These are phyloP conservation scores for Gynochthodes officinalis DNA, from an alignment of 257 asterid genomes.

Conservation along the genomic window DNA sequence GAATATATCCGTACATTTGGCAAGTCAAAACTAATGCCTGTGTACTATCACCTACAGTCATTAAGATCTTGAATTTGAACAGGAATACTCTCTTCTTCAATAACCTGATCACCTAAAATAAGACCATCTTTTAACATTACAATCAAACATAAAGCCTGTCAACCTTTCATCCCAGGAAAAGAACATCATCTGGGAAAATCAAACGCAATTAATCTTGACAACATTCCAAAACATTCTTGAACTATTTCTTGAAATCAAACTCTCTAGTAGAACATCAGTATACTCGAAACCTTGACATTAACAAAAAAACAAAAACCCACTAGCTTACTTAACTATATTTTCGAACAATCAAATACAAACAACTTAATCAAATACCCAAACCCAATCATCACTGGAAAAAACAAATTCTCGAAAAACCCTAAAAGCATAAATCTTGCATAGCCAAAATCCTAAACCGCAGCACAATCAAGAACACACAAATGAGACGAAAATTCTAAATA, in stretches of 20 bases:
- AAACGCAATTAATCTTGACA: too few species aligned
- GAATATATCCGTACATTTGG: too few species aligned
- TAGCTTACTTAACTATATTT: background rate
- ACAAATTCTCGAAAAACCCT: constrained; percentile 3
- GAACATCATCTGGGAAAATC: background rate
- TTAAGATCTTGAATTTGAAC: background rate
- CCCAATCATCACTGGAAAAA: background rate
- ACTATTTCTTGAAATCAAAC: background rate
- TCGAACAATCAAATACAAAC: background rate
- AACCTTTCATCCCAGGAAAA: background rate
- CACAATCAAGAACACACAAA: background rate
- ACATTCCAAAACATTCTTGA: background rate
- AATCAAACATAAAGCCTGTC: background rate
- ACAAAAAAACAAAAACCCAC: background rate
- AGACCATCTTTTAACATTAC: background rate
- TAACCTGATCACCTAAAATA: background rate
- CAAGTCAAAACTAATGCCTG: background rate
- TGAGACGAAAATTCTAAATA: background rate
- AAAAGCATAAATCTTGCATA: background rate
- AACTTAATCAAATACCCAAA: background rate
- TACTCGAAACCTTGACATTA: background rate
- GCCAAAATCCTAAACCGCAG: background rate
- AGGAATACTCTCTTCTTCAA: background rate
- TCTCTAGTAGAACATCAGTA: background rate
- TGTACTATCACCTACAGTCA: background rate